These are phyloP conservation scores for Hordeum pubiflorum DNA, from an alignment of 202 grass and related monocot genomes.

Conservation along the genomic window DNA sequence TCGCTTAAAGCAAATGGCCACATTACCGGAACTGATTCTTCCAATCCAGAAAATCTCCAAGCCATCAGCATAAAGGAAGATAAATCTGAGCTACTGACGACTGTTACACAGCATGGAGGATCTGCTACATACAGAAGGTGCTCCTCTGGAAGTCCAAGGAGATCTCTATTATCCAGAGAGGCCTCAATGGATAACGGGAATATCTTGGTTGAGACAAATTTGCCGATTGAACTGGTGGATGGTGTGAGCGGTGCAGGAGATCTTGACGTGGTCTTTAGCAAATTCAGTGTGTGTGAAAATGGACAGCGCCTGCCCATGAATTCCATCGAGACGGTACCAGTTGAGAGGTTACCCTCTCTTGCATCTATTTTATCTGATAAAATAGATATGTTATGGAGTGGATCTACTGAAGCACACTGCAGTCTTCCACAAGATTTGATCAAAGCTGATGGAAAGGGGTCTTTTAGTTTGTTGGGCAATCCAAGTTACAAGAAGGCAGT, in stretches of 20 bases:
- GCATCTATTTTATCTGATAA: slow-evolving; percentile 76
- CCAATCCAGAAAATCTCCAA: slow-evolving; percentile 22
- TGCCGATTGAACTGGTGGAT: slow-evolving; percentile 36
- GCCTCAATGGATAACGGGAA: slow-evolving; percentile 18
- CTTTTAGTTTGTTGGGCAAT: slow-evolving; percentile 18
- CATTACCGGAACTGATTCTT: slow-evolving; percentile 16
- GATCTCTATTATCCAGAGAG: slow-evolving; percentile 39
- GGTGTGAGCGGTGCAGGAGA: slow-evolving; percentile 24
- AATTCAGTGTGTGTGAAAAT: slow-evolving; percentile 14
- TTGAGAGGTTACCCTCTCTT: slow-evolving; percentile 46
- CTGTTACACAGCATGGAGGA: slow-evolving; percentile 13
- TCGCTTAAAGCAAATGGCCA: slow-evolving; percentile 37
- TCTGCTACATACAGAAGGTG: neutral
- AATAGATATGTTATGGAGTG: slow-evolving; percentile 91
- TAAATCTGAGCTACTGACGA: slow-evolving; percentile 14
- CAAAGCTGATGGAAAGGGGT: slow-evolving; percentile 31
- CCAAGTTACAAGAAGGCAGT: slow-evolving; percentile 40
- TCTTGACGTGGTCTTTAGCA: slow-evolving; percentile 43
- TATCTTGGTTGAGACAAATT: slow-evolving; percentile 40
- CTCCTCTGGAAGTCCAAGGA: slow-evolving; percentile 34
- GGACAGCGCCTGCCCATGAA: slow-evolving; percentile 10
- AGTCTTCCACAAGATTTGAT: slow-evolving; percentile 29
- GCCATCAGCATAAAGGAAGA: slow-evolving; percentile 13
- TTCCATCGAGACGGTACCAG: slow-evolving; percentile 31
- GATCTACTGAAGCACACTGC: slow-evolving; percentile 43